Evolutionary conservation across 257 asterid genomes (phyloP).

Genomic region (Ophiorrhiza pumila): DNA sequence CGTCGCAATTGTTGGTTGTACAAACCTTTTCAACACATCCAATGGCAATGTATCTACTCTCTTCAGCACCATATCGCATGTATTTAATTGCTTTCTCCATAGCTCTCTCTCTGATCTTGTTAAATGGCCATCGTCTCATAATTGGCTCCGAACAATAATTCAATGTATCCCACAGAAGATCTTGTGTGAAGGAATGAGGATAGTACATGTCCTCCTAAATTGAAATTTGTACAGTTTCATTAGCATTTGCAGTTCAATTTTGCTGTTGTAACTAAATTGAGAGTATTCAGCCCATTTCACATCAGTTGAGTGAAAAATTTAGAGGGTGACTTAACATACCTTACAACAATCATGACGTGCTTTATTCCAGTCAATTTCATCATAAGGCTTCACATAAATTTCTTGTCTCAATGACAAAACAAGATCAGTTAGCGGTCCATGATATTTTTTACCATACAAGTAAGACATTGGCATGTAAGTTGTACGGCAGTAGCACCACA

Average conservation of each 20-base stretch:
- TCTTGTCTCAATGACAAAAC: slow-evolving; percentile 66
- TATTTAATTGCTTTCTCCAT: slow-evolving; percentile 48
- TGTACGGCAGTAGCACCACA: slow-evolving; percentile 86
- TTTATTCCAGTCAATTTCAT: slow-evolving; percentile 65
- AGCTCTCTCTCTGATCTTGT: slow-evolving; percentile 56
- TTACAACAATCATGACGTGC: slow-evolving; percentile 74
- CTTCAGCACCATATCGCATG: slow-evolving; percentile 64
- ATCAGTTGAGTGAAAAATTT: too few relatives aligned
- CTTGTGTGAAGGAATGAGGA: slow-evolving; percentile 59
- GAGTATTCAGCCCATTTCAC: too few relatives aligned
- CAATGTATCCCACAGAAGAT: slow-evolving; percentile 58
- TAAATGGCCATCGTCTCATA: slow-evolving; percentile 65
- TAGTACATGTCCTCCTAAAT: slow-evolving; percentile 68
- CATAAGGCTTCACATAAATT: slow-evolving; percentile 51
- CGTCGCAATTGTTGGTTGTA: too few relatives aligned
- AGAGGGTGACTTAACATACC: slow-evolving; percentile 38
- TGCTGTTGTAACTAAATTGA: too few relatives aligned
- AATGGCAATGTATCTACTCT: slow-evolving; percentile 52
- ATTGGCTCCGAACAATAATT: slow-evolving; percentile 58
- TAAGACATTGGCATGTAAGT: slow-evolving; percentile 90
- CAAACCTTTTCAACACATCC: slow-evolving; percentile 54
- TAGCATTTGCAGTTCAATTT: too few relatives aligned
- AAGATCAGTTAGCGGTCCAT: slow-evolving; percentile 59
- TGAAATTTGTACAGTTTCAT: too few relatives aligned
- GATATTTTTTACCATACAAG: slow-evolving; percentile 57